A percentile compares a stretch with the other conserved stretches of the same genome.
Evolutionary conservation across 2,329 filamentous ascomycete genomes (phyloP).

Genomic region (Microsporum audouinii): DNA sequence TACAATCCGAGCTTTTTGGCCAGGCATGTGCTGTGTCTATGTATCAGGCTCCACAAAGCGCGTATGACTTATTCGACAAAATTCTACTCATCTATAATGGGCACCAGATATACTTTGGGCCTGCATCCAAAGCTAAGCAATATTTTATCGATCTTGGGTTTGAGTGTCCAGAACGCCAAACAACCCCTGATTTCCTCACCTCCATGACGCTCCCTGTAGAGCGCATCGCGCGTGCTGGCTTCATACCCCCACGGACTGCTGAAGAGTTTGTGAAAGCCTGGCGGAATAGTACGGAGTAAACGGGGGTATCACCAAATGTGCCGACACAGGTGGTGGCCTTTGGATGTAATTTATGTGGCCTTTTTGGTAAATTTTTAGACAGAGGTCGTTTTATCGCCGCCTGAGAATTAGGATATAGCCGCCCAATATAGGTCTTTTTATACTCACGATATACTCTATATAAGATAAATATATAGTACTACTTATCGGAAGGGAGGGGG

Average conservation of each 20-base stretch:
- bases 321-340: too few species aligned
- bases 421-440: too few species aligned
- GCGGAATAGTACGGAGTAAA: slow-evolving; percentile 40
- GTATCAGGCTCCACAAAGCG: slow-evolving; percentile 51
- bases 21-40: slow-evolving; percentile 45
- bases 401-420: too few species aligned
- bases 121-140: slow-evolving; percentile 49
- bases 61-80: slow-evolving; percentile 53
- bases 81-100: slow-evolving; percentile 57
- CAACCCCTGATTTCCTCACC: slow-evolving; percentile 65
- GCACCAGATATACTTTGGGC: slow-evolving; percentile 61
- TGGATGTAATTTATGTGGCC: too few species aligned
- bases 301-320: too few species aligned
- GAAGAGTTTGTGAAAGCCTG: neutral
- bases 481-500: too few species aligned
- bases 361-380: too few species aligned
- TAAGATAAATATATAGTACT: too few species aligned
- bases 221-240: neutral
- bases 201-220: slow-evolving; percentile 43
- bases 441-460: too few species aligned
- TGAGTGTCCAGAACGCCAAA: slow-evolving; percentile 58
- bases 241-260: neutral
- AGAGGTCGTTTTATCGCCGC: too few species aligned
- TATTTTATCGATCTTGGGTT: slow-evolving; percentile 72
- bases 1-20: neutral